Conservation (phyloP, 352 stramenopile genomes). For the Phytophthora sansomeana region DNA sequence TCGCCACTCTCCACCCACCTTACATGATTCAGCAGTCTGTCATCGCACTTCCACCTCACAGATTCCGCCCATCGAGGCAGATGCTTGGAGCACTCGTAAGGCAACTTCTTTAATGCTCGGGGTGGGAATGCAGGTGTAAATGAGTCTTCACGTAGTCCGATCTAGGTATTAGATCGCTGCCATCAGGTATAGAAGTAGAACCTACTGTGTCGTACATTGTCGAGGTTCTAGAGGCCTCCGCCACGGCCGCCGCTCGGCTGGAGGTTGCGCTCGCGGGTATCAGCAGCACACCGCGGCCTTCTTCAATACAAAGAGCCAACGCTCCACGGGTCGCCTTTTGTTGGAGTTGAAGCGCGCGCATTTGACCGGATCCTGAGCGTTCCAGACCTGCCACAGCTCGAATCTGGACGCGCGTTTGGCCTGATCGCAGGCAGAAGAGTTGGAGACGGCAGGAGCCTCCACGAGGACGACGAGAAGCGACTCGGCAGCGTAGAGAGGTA, state of each 20-base stretch:
- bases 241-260: slow-evolving; percentile 24
- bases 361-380: slow-evolving; percentile 47
- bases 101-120: too few relatives aligned
- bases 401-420: slow-evolving; percentile 45
- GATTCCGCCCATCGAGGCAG: slow-evolving; percentile 74
- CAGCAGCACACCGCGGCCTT: slow-evolving; percentile 70
- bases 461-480: slow-evolving; percentile 68
- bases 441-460: slow-evolving; percentile 34
- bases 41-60: slow-evolving; percentile 75
- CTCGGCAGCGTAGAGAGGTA: slow-evolving; percentile 69
- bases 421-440: slow-evolving; percentile 10
- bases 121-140: slow-evolving; percentile 73
- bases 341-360: slow-evolving; percentile 69
- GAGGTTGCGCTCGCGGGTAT: slow-evolving; percentile 54
- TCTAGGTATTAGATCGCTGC: slow-evolving; percentile 16
- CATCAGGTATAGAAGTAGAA: neutral
- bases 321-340: slow-evolving; percentile 61
- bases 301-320: slow-evolving; percentile 66
- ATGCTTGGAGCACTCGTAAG: too few relatives aligned
- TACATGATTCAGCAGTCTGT: slow-evolving; percentile 65
- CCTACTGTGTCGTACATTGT: slow-evolving; percentile 3
- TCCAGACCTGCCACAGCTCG: slow-evolving; percentile 78
- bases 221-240: slow-evolving; percentile 15
- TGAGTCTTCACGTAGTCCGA: slow-evolving; percentile 71
- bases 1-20: slow-evolving; percentile 80